These are phyloP conservation scores for Sherardia arvensis DNA, from an alignment of 257 asterid species.

Conservation along the genomic window DNA sequence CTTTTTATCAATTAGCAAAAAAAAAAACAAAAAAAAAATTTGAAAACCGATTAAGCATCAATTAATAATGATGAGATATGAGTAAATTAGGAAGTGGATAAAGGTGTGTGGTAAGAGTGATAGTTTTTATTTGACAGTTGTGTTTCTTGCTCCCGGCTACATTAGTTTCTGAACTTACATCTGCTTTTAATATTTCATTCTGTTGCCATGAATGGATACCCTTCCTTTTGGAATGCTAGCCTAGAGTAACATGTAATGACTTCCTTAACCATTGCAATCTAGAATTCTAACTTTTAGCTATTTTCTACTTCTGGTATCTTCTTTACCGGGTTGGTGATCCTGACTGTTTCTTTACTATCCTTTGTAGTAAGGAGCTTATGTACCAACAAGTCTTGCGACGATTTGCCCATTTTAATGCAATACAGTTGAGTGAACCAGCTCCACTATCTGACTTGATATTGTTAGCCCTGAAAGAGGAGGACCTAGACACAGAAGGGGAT, in stretches of 20 bases:
- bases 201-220: neutral
- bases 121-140: neutral
- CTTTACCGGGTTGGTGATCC: neutral
- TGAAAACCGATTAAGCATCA: too few species aligned
- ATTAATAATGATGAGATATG: neutral
- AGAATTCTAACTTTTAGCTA: neutral
- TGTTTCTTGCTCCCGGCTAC: neutral
- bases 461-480: constrained; percentile 86
- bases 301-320: neutral
- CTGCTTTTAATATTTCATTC: neutral
- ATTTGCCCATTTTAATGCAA: constrained; percentile 90
- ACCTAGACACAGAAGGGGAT: constrained; percentile 42
- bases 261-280: neutral
- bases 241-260: neutral
- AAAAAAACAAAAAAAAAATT: too few species aligned
- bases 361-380: constrained; percentile 90
- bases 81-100: neutral
- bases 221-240: neutral
- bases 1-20: too few species aligned
- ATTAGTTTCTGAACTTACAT: neutral
- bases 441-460: constrained; percentile 56
- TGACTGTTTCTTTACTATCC: constrained; percentile 13
- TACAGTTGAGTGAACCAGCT: constrained; percentile 89
- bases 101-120: neutral
- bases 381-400: constrained; percentile 89